A percentile compares a stretch with the other conserved stretches of the same genome.
Conservation (phyloP, 345 rosid species). For the Kernera saxatilis region DNA sequence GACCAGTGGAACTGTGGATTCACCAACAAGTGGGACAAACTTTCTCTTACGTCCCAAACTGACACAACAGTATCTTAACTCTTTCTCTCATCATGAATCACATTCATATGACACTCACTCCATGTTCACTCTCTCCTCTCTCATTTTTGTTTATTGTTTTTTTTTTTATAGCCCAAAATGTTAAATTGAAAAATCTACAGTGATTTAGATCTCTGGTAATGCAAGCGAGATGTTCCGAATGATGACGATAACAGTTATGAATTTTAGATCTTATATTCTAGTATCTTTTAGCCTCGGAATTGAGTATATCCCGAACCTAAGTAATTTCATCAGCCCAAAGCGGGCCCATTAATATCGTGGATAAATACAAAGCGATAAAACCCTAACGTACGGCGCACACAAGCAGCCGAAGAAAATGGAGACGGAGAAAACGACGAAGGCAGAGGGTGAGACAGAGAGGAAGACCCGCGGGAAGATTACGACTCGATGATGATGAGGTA, state of each 20-base stretch:
- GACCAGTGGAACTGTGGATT: conserved; percentile 33
- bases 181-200: neutral
- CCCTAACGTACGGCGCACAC: too few relatives aligned
- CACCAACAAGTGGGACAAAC: conserved; percentile 38
- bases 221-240: conserved; percentile 6
- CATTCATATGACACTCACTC: conserved; percentile 22
- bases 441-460: neutral
- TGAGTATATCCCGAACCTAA: too few relatives aligned
- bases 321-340: too few relatives aligned
- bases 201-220: conserved; percentile 21
- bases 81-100: conserved; percentile 24
- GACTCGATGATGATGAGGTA: neutral
- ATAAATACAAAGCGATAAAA: too few relatives aligned
- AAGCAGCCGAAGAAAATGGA: too few relatives aligned
- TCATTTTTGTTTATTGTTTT: neutral
- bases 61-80: conserved; percentile 33
- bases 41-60: conserved; percentile 29
- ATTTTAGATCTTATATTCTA: neutral
- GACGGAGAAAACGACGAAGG: neutral
- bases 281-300: conserved; percentile 10
- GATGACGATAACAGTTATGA: conserved; percentile 1
- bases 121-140: conserved; percentile 11
- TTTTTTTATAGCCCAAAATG: neutral
- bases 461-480: neutral
- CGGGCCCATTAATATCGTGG: too few relatives aligned